Base-by-base conservation (phyloP, 306 rosid genomes). In the Quercus dentata region DNA sequence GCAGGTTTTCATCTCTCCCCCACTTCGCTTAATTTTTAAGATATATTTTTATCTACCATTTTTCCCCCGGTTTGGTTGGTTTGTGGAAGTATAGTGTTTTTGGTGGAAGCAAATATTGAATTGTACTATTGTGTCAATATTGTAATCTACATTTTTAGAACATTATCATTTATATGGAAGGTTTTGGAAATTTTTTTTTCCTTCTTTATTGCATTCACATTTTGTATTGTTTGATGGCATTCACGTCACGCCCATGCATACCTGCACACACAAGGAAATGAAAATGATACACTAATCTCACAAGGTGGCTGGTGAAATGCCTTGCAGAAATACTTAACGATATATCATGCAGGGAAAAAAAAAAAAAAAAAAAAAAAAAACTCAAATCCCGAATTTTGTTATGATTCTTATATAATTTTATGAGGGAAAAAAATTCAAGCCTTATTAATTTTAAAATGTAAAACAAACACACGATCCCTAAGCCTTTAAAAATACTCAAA, bases 141-240 rank as follows among this genome's bases (percentile, higher is more conserved):
- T 89, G 97, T 92, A 90, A 87, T 89, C 76, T 78, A 86, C 81
- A 58, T 75, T 77, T 62, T 71, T 84, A 79, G 74, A 74, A 83
- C 84, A 77, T 52, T 80, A 65, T 86, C 83, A 81, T 76, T 85
- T 74, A 79, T 78, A 78, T 89, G 79, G 84, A 80, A 78, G 83
- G 88, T 83, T 86, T 86, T 79, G 68, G 78, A 55, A 71, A 74
- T 23, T 55, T 41, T 71, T 74, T 41, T 55, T 41, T 71, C 56
- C 38, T 62, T 20, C 69, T 18, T 2, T 15, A 27, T 62, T 62
- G 69, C 17, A 21, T 25, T 62, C 69, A 12, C 30, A 62, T 21
- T 41, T 41, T 62, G 15, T 62, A 3, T 23, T 11, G 17, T 62
- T 62, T 27, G 31, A 62, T 49, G 17, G 17, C 54, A 49, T 12